Evolutionary conservation across 805 yeast genomes (phyloP).

Genomic region (Tetrapisispora nanseiensis): DNA sequence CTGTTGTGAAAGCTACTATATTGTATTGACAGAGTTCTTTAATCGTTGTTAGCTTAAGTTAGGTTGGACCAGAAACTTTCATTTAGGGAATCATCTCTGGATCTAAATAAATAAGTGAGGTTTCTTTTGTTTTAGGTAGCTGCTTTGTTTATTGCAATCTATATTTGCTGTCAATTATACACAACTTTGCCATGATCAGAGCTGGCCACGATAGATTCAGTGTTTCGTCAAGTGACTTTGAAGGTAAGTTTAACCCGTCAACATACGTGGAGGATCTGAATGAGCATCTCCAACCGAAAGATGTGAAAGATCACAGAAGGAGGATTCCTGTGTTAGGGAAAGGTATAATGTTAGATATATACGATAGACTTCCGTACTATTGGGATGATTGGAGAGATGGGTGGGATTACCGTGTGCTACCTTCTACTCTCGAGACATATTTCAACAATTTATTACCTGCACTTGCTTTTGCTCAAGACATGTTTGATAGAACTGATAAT

Average conservation of each 20-base stretch:
- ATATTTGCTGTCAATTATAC: too few species aligned
- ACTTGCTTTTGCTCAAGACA: slow-evolving; percentile 90
- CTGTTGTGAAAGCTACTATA: too few species aligned
- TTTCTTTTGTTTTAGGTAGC: too few species aligned
- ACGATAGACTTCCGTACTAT: slow-evolving; percentile 50
- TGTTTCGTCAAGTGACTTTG: neutral
- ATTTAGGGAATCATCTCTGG: too few species aligned
- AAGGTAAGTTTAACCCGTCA: neutral
- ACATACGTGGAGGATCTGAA: neutral
- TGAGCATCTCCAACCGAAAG: neutral
- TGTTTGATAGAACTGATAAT: slow-evolving; percentile 84
- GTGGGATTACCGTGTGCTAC: slow-evolving; percentile 75
- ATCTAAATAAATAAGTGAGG: too few species aligned
- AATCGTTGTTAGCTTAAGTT: too few species aligned
- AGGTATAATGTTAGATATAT: slow-evolving; percentile 31
- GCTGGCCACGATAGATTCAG: too few species aligned
- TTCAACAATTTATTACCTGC: slow-evolving; percentile 91
- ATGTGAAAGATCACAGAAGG: neutral
- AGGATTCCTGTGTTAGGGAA: slow-evolving; percentile 20
- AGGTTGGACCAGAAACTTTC: too few species aligned
- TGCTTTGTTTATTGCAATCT: too few species aligned
- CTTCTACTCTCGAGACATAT: slow-evolving; percentile 71
- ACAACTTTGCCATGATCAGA: too few species aligned
- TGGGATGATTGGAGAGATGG: slow-evolving; percentile 76
- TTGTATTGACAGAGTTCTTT: too few species aligned